Evolutionary conservation across 1,139 yeast genomes (phyloP), one percentile per base, ranked within the genome.

Genomic region (Ashbya aceris): DNA sequence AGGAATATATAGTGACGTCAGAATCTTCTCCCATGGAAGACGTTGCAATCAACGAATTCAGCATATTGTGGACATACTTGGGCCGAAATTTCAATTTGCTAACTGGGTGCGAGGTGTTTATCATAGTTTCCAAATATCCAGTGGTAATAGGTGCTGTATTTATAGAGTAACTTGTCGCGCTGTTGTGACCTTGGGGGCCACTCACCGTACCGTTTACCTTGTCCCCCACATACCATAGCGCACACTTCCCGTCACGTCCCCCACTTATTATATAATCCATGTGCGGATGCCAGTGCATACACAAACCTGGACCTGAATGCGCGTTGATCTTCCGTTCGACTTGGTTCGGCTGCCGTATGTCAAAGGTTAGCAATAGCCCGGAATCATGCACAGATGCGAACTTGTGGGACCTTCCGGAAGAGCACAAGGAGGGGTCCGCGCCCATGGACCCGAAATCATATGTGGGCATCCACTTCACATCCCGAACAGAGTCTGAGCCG

Each of bases 271-370:
- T 76, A 53, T 80, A 84, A 50, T 87, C 95, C 33, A 73, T 65
- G 39, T 79, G 82, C 0, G 95, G 94, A 56, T 89, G 96, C 77
- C 95, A 87, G 55, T 85, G 87, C 8, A 91, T 64, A 1, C 95
- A 77, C 14, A 89, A 68, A 0, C 95, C 97, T 1, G 95, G 94
- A 0, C 95, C 95, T 1, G 91, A 76, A 60, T 91, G 98, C 2
- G 95, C 93, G 54, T 83, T 85, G 62, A 93, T 74, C 47, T 83
- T 78, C 39, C 79, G 68, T 51, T 87, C 96, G 20, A 76, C 75
- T 35, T 71, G 70, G 11, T 63, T 53, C 8, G 73, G 67, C 42
- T 71, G 71, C 42, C 98, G 70, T 12, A 85, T 54, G 61, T 91
- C 99, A 77, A 86, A 89, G 51, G 83, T 79, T 54, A 84, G 79